Evolutionary conservation across 2,329 filamentous ascomycete genomes (phyloP).

Genomic region (Aspergillus pseudoviridinutans): DNA sequence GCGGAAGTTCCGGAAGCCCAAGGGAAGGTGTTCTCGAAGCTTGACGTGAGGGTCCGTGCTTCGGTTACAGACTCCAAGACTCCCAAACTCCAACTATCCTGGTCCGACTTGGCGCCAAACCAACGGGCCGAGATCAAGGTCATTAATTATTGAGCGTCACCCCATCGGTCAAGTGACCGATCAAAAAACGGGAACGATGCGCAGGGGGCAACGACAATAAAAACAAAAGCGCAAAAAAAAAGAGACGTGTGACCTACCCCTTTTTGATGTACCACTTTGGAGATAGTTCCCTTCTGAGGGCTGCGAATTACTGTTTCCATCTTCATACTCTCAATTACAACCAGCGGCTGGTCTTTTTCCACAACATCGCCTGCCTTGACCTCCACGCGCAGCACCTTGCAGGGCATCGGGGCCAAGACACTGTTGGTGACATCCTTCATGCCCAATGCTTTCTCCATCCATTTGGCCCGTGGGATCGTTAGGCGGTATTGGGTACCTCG

Average conservation of each 20-base stretch:
- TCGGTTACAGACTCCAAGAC: not conserved
- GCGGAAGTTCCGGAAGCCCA: conserved; percentile 11
- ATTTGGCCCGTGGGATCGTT: conserved; percentile 59
- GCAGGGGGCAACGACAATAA: not conserved
- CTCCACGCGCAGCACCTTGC: conserved; percentile 89
- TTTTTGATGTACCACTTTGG: conserved; percentile 69
- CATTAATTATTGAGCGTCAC: not conserved
- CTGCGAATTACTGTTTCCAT: conserved; percentile 83
- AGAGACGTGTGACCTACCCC: conserved; percentile 54
- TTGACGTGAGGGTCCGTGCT: conserved; percentile 8
- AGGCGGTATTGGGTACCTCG: conserved; percentile 57
- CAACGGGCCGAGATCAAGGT: not conserved
- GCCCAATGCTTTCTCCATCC: conserved; percentile 84
- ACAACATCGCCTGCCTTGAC: conserved; percentile 78
- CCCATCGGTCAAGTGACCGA: not conserved
- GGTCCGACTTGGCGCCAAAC: not conserved
- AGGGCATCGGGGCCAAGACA: conserved; percentile 92
- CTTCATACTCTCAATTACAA: conserved; percentile 91
- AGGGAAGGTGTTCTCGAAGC: conserved; percentile 13
- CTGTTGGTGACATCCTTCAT: conserved; percentile 75
- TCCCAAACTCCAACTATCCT: not conserved
- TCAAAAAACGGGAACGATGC: conserved; percentile 4
- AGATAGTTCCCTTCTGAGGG: conserved; percentile 67
- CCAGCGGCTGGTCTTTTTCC: conserved; percentile 77
- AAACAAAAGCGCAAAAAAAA: conserved; percentile 1